Evolutionary conservation across 2,329 filamentous ascomycete species (phyloP).

Genomic region (Aspergillus pseudoviridinutans): DNA sequence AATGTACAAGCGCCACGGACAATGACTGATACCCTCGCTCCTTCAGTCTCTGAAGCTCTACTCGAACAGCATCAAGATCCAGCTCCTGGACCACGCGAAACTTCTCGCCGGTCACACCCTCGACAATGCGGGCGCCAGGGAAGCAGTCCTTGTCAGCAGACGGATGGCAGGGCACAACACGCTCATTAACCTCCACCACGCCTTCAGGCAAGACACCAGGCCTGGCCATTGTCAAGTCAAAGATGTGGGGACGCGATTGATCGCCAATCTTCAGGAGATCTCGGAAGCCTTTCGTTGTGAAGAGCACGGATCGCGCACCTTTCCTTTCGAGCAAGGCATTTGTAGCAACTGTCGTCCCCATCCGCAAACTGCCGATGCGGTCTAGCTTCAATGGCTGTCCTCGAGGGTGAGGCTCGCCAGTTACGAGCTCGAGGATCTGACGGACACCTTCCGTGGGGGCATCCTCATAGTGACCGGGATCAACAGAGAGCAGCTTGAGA

Average conservation of each 20-base stretch:
- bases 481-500: constrained; percentile 38
- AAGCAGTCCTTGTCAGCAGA: constrained; percentile 61
- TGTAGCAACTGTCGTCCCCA: constrained; percentile 92
- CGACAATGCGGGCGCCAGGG: constrained; percentile 62
- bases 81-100: constrained; percentile 65
- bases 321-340: constrained; percentile 88
- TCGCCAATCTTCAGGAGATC: constrained; percentile 88
- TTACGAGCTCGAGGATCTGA: constrained; percentile 55
- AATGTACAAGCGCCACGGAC: constrained; percentile 84
- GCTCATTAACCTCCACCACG: constrained; percentile 83
- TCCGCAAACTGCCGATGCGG: constrained; percentile 59
- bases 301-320: constrained; percentile 79
- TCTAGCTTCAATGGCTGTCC: constrained; percentile 33
- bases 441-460: constrained; percentile 74
- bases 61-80: constrained; percentile 49
- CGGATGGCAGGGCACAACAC: constrained; percentile 69
- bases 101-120: constrained; percentile 61
- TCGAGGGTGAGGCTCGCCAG: constrained; percentile 32
- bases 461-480: constrained; percentile 39
- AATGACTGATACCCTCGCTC: constrained; percentile 71
- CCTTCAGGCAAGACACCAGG: constrained; percentile 80
- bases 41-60: constrained; percentile 63
- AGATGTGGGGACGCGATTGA: constrained; percentile 83
- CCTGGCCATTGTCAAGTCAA: constrained; percentile 80
- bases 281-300: constrained; percentile 82